Percentiles rank a stretch among this genome's conserved stretches.
Conservation (phyloP, 441 rosid genomes). For the Aleurites moluccanus region DNA sequence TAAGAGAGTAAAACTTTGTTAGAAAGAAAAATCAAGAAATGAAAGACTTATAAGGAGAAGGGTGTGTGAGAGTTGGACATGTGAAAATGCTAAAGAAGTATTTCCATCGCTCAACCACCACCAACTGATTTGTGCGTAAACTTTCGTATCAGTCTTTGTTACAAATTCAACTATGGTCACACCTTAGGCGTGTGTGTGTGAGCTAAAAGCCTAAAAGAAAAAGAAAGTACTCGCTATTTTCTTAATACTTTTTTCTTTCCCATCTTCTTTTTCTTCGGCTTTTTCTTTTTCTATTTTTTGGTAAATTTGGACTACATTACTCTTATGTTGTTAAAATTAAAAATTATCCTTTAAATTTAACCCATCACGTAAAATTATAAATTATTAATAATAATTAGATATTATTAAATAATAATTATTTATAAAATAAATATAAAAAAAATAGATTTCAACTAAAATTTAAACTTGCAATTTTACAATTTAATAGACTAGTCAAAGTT, state of each 20-base stretch:
- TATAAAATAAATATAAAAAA: too few species aligned
- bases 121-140: constrained; percentile 24
- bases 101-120: constrained; percentile 37
- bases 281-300: too few species aligned
- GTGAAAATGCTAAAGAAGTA: constrained; percentile 30
- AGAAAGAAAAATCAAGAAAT: constrained; percentile 21
- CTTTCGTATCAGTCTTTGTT: constrained; percentile 29
- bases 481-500: too few species aligned
- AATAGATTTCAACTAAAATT: too few species aligned
- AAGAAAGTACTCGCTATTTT: neutral
- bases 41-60: constrained; percentile 25
- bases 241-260: too few species aligned
- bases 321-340: too few species aligned
- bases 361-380: too few species aligned
- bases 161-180: constrained; percentile 20
- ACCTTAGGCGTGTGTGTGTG: constrained; percentile 8
- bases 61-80: constrained; percentile 27
- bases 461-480: too few species aligned
- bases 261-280: neutral
- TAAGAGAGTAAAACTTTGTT: neutral
- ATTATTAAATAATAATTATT: too few species aligned
- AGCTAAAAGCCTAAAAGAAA: neutral
- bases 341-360: too few species aligned
- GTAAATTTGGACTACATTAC: too few species aligned
- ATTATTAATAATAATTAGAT: too few species aligned